Evolutionary conservation across 495 filamentous ascomycete genomes (phyloP).

Genomic region (Neurospora sp.): DNA sequence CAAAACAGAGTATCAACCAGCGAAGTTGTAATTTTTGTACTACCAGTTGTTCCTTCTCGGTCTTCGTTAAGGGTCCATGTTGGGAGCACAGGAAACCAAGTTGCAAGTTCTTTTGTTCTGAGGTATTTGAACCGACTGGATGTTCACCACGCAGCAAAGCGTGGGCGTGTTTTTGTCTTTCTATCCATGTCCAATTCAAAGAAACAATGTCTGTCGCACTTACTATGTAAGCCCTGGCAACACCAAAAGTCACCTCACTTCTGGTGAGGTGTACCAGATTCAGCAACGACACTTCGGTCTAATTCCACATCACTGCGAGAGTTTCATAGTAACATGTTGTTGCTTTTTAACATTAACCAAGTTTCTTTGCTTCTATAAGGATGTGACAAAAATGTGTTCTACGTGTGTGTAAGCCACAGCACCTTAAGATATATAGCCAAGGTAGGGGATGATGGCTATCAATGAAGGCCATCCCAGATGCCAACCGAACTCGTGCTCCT

Average conservation of each 20-base stretch:
- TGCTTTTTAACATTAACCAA: background rate
- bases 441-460: background rate
- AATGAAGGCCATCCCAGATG: background rate
- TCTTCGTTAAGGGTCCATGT: background rate
- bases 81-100: background rate
- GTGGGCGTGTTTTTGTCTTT: background rate
- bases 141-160: background rate
- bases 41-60: background rate
- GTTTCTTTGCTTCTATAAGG: background rate
- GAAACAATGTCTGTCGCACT: background rate
- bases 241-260: background rate
- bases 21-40: background rate
- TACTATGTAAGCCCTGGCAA: background rate
- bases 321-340: background rate
- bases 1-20: background rate
- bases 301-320: background rate
- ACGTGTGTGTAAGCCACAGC: background rate
- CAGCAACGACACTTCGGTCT: background rate
- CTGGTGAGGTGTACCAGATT: background rate
- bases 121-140: background rate
- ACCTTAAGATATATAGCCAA: background rate
- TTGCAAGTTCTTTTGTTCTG: background rate
- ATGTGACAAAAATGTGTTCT: background rate
- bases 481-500: background rate
- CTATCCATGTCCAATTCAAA: background rate